Base-by-base conservation (phyloP, 331 rosid species). In the Acacia concinna region DNA sequence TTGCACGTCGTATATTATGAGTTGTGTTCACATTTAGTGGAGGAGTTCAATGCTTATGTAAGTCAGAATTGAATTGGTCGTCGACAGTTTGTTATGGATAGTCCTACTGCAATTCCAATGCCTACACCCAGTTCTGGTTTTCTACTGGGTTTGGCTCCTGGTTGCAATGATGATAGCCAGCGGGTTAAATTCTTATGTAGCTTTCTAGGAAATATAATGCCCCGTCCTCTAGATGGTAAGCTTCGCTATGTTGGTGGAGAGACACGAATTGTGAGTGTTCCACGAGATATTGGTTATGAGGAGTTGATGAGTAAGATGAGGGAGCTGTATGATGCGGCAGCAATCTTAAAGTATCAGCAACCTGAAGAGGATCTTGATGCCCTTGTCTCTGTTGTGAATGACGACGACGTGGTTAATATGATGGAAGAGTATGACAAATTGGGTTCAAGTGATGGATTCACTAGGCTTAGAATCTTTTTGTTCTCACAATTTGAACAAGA, bases 361-460 rank as follows among this genome's bases (percentile, higher is more conserved):
- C 99, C 99, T 0, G 99, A 96, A 74, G 98, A 96, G 83, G 99
- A 96, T 80, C 97, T 93, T 79, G 99, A 96, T 70, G 98, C 99
- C 4, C 98, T 96, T 64, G 99, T 96, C 32, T 93, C 99, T 0
- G 97, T 96, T 73, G 98, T 96, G 59, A 96, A 93, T 60, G 95
- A 96, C 34, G 99, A 96, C 82, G 99, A 96, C 85, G 99, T 96
- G 73, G 86, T 83, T 79, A 96, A 96, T 85, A 96, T 96, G 99
- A 93, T 96, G 99, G 99, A 96, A 66, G 99, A 96, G 91, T 96
- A 96, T 81, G 99, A 96, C 46, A 96, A 93, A 85, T 84, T 96
- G 84, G 99, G 94, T 47, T 90, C 91, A 0, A 92, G 92, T 10
- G 97, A 93, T 76, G 98, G 99, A 46, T 91, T 96, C 84, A 91